Evolutionary conservation across 805 yeast species (phyloP).

Genomic region (Candida hispaniensis): DNA sequence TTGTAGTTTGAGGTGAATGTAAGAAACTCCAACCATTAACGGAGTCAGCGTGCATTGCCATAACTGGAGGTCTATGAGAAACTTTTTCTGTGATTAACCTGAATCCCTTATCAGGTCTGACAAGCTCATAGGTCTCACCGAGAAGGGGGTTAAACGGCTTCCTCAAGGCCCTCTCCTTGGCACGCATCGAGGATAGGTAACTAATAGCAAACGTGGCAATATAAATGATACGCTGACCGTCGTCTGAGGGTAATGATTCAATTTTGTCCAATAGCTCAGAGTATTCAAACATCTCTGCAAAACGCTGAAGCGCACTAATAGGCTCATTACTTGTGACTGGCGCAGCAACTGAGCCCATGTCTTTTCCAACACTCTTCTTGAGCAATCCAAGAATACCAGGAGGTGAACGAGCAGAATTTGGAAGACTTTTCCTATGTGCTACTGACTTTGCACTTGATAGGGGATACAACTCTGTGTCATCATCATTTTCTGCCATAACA

Average conservation of each 20-base stretch:
- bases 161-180: constrained; percentile 63
- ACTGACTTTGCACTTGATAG: constrained; percentile 40
- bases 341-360: constrained; percentile 67
- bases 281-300: constrained; percentile 74
- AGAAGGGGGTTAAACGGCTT: constrained; percentile 92
- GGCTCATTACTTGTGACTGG: constrained; percentile 96
- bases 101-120: constrained; percentile 69
- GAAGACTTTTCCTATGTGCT: constrained; percentile 48
- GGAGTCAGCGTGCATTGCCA: constrained; percentile 72
- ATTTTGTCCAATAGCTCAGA: constrained; percentile 56
- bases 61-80: constrained; percentile 72
- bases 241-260: constrained; percentile 34
- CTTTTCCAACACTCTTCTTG: constrained; percentile 88
- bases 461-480: constrained; percentile 43
- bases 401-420: constrained; percentile 49
- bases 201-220: constrained; percentile 79
- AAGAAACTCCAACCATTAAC: constrained; percentile 44
- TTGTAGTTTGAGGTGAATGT: constrained; percentile 41
- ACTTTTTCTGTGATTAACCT: constrained; percentile 79
- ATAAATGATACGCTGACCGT: constrained; percentile 50
- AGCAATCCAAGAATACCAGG: constrained; percentile 73
- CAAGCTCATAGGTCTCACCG: constrained; percentile 88
- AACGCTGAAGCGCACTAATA: constrained; percentile 63
- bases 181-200: constrained; percentile 56
- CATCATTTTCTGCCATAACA: constrained; percentile 18